These are phyloP conservation scores for Spinacia oleracea DNA, from an alignment of 179 eudicot genomes.

Conservation along the genomic window DNA sequence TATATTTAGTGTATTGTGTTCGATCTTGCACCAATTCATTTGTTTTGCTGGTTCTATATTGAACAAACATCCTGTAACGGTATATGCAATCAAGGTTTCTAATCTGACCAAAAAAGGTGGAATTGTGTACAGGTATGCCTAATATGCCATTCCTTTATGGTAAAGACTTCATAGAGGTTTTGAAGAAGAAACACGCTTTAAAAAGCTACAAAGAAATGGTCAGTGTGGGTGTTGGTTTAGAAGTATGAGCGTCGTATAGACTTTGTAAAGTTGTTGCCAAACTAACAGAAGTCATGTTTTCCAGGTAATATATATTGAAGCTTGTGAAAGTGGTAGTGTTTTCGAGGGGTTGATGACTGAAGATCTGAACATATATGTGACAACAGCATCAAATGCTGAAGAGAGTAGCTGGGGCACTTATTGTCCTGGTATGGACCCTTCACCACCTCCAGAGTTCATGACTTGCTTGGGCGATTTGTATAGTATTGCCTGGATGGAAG, in stretches of 20 bases:
- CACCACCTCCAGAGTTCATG: slow-evolving; percentile 65
- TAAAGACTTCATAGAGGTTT: slow-evolving; percentile 62
- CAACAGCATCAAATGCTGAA: slow-evolving; percentile 81
- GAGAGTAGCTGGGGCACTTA: slow-evolving; percentile 88
- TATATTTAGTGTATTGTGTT: too few species aligned
- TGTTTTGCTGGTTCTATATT: not conserved
- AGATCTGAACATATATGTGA: slow-evolving; percentile 64
- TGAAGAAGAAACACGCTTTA: slow-evolving; percentile 70
- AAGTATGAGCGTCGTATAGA: not conserved
- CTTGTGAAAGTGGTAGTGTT: slow-evolving; percentile 92
- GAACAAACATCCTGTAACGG: not conserved
- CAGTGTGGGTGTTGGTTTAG: not conserved
- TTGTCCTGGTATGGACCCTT: slow-evolving; percentile 72
- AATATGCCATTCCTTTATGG: slow-evolving; percentile 52
- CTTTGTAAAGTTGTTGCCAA: not conserved
- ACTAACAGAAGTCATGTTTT: slow-evolving; percentile 1
- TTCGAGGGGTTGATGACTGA: slow-evolving; percentile 87
- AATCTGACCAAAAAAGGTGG: not conserved
- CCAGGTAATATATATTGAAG: slow-evolving; percentile 85
- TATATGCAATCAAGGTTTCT: not conserved
- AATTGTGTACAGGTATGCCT: slow-evolving; percentile 68
- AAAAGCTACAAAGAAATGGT: slow-evolving; percentile 86
- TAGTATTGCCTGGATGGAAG: slow-evolving; percentile 98
- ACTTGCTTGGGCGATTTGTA: slow-evolving; percentile 93
- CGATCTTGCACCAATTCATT: not conserved